Evolutionary conservation across 108 stramenopile species (phyloP).

Genomic region (Skeletonema costatum): DNA sequence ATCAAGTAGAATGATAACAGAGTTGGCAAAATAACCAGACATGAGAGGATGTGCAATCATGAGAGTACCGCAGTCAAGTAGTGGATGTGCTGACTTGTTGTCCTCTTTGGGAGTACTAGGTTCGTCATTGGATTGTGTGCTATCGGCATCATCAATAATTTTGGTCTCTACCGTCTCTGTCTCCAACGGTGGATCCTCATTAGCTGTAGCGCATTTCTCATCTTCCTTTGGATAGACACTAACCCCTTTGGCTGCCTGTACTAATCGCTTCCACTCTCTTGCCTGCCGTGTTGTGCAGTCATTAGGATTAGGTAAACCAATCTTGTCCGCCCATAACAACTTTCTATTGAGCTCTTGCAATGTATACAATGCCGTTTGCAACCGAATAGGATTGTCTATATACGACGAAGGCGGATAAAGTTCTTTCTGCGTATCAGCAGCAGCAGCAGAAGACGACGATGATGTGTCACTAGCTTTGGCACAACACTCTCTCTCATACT

Average conservation of each 20-base stretch:
- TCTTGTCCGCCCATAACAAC: slow-evolving; percentile 57
- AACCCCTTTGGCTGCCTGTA: slow-evolving; percentile 37
- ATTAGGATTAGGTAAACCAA: slow-evolving; percentile 21
- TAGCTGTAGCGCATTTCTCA: slow-evolving; percentile 31
- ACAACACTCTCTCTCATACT: background rate
- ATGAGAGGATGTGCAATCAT: slow-evolving; percentile 82
- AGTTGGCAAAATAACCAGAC: slow-evolving; percentile 72
- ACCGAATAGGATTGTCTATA: slow-evolving; percentile 50
- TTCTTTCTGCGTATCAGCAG: background rate
- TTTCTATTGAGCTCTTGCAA: slow-evolving; percentile 78
- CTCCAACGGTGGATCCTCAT: slow-evolving; percentile 10
- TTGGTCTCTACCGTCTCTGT: background rate
- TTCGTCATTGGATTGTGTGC: background rate
- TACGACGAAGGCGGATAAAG: slow-evolving; percentile 39
- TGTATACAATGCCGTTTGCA: slow-evolving; percentile 70
- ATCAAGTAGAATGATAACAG: slow-evolving; percentile 80
- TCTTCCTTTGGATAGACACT: slow-evolving; percentile 16
- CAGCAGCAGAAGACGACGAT: background rate
- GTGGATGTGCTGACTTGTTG: slow-evolving; percentile 23
- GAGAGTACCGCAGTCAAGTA: slow-evolving; percentile 78
- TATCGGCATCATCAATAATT: background rate
- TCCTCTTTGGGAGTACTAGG: background rate
- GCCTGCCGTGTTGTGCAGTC: background rate
- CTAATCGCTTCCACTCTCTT: slow-evolving; percentile 20
- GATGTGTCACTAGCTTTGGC: background rate